Evolutionary conservation across 805 yeast genomes (phyloP), one percentile per base, ranked within the genome.

Genomic region (Myxozyma vanderwaltii): DNA sequence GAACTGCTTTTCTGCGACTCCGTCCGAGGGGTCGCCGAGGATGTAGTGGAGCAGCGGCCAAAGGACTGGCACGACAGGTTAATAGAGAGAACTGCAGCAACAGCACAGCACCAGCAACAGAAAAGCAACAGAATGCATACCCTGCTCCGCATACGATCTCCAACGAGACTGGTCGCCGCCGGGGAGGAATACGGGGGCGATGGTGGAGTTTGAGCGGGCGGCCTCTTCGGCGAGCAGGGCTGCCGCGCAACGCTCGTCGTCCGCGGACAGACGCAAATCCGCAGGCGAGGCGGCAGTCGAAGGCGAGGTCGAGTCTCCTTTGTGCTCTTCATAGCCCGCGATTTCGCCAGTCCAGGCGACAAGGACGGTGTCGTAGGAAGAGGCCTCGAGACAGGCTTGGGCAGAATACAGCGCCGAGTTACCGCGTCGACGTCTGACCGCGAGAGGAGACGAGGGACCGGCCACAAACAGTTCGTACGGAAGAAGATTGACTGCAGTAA

Each of bases 31-130:
- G 57, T 86, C 86, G 45, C 86, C 86, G 73, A 89, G 87, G 72
- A 94, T 90, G 75, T 94, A 94, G 71, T 94, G 99, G 74, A 92
- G 85, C 1, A 90, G 86, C 1, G 97, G 97, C 98, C 99, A 94
- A 29, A 94, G 76, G 5, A 60, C 65, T 60, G 36, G 24, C 7
- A 15, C 12, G 41, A 31, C 19, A 4, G 26, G 15, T n/a, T 12
- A 31, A 23, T n/a, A 23, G n/a, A 4, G 36, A 31, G 35, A 10
- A 19, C n/a, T n/a, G 41, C 36, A 13, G 13, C 36, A 13, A 10
- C 36, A 33, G 36, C 13, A 33, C 36, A 13, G 36, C 36, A 10
- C 8, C 13, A 10, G 13, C 36, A 44, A 1, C 31, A 19, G 29
- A 35, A 27, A 17, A n/a, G n/a, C 13, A 17, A 45, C 38, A 45